Evolutionary conservation across 1,139 yeast species (phyloP).

Genomic region (Blastobotrys aristatus): DNA sequence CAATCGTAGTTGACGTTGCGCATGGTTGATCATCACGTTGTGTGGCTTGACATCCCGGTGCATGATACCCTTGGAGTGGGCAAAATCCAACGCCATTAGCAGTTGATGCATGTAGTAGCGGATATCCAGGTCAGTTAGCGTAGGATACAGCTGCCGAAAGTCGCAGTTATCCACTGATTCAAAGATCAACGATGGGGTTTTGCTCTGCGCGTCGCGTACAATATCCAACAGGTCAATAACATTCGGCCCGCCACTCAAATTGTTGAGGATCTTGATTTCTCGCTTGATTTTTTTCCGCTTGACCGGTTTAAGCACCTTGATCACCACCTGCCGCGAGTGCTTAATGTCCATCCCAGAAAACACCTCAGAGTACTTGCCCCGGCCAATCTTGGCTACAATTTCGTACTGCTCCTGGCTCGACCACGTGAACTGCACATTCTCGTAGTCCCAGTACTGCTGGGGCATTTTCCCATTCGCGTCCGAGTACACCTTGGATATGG

Average conservation of each 20-base stretch:
- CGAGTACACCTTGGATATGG: conserved; percentile 74
- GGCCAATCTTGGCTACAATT: conserved; percentile 78
- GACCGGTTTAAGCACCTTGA: conserved; percentile 90
- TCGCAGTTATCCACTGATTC: conserved; percentile 83
- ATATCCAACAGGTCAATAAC: conserved; percentile 70
- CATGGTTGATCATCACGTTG: conserved; percentile 92
- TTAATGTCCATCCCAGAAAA: conserved; percentile 59
- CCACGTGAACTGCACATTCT: conserved; percentile 42
- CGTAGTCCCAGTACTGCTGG: conserved; percentile 83
- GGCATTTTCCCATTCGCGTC: conserved; percentile 73
- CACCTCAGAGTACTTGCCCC: conserved; percentile 94
- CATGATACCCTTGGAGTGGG: conserved; percentile 94
- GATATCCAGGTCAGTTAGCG: conserved; percentile 70
- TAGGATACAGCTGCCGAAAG: conserved; percentile 80
- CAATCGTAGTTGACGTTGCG: conserved; percentile 56
- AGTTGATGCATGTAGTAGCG: conserved; percentile 81
- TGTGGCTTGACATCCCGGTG: conserved; percentile 97
- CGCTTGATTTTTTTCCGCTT: conserved; percentile 88
- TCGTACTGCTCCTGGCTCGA: conserved; percentile 70
- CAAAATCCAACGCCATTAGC: conserved; percentile 76
- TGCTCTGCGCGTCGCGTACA: conserved; percentile 72
- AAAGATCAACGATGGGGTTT: conserved; percentile 88
- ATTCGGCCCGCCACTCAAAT: conserved; percentile 76
- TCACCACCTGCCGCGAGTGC: conserved; percentile 44
- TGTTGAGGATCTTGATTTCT: conserved; percentile 82